Evolutionary conservation across 2,329 filamentous ascomycete genomes (phyloP), one percentile per base, ranked within the genome.

Genomic region (Conoideocrella luteorostrata): DNA sequence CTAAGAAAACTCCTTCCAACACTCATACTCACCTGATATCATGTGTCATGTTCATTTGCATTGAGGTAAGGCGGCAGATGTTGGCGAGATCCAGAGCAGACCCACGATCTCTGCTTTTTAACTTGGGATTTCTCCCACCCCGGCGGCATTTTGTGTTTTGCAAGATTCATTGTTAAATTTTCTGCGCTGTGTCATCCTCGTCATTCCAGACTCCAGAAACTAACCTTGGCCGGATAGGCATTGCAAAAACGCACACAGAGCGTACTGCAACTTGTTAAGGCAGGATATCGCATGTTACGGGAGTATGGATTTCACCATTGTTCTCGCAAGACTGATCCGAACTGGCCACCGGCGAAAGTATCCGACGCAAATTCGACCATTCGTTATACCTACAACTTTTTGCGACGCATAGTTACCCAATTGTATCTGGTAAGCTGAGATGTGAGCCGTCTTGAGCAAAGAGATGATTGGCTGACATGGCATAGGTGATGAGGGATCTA

Each of bases 1-100:
- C 34, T 5, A 20, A 20, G 21, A 36, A 18, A 21, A 20, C 34
- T 13, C 13, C 18, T 13, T 13, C n/a, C 9, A 11, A 36, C 22
- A 18, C 18, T 17, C 34, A 36, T n/a, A 10, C 18, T 20, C n/a
- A 30, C 20, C 20, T 39, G 24, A 39, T 39, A 24, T 39, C 37
- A 15, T 39, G 37, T 24, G 26, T 39, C n/a, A 15, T 39, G 17
- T 39, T 39, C 24, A 39, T 39, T 11, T 39, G 37, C 24, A 39
- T 39, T 11, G 37, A 39, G 37, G 37, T 39, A 20, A 17, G 15
- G 12, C n/a, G n/a, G n/a, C n/a, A n/a, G n/a, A n/a, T n/a, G n/a
- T n/a, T n/a, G n/a, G n/a, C n/a, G n/a, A n/a, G n/a, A n/a, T n/a
- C n/a, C n/a, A n/a, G n/a, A n/a, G n/a, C n/a, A n/a, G n/a, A n/a